phyloP scores from a whole-genome alignment of 2,329 filamentous ascomycete species.

The Diaporthe citriasiana region DNA sequence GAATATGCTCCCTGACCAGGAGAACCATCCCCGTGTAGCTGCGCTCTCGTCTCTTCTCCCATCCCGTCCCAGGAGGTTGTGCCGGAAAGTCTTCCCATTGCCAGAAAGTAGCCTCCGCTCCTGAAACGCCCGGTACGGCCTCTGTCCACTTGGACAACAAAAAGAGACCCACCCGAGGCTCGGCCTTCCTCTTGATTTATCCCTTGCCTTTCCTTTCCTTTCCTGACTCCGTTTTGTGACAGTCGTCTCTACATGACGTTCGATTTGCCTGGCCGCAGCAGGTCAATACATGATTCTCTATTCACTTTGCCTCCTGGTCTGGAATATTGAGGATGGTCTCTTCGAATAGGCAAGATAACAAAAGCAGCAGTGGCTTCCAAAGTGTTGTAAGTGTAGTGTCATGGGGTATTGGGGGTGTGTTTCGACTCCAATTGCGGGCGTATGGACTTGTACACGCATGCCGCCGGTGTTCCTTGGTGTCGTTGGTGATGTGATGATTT shows the following conservation, averaged over 20 bases:
- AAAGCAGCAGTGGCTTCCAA: constrained; percentile 42
- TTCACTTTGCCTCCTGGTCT: constrained; percentile 39
- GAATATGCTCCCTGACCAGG: constrained; percentile 33
- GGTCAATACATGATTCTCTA: constrained; percentile 43
- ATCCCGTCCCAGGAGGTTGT: constrained; percentile 36
- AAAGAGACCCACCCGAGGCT: constrained; percentile 41
- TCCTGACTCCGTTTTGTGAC: constrained; percentile 41
- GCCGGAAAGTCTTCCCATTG: constrained; percentile 39
- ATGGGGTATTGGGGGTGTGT: constrained; percentile 44
- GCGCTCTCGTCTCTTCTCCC: constrained; percentile 28
- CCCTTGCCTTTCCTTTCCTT: constrained; percentile 37
- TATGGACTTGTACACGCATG: constrained; percentile 52
- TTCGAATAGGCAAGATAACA: constrained; percentile 41
- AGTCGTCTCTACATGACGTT: constrained; percentile 44
- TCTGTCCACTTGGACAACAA: constrained; percentile 42
- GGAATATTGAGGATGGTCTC: constrained; percentile 34
- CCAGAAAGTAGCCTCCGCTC: constrained; percentile 39
- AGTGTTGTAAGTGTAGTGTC: constrained; percentile 46
- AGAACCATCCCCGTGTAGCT: constrained; percentile 37
- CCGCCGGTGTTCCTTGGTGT: constrained; percentile 46
- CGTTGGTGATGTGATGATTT: constrained; percentile 44
- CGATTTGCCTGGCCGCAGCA: constrained; percentile 40
- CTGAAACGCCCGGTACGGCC: constrained; percentile 40
- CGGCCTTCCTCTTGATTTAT: constrained; percentile 42
- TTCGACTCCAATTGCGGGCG: constrained; percentile 50